Conservation (phyloP, 202 grass and related monocot species). For the Thinopyrum obtusiflorum region DNA sequence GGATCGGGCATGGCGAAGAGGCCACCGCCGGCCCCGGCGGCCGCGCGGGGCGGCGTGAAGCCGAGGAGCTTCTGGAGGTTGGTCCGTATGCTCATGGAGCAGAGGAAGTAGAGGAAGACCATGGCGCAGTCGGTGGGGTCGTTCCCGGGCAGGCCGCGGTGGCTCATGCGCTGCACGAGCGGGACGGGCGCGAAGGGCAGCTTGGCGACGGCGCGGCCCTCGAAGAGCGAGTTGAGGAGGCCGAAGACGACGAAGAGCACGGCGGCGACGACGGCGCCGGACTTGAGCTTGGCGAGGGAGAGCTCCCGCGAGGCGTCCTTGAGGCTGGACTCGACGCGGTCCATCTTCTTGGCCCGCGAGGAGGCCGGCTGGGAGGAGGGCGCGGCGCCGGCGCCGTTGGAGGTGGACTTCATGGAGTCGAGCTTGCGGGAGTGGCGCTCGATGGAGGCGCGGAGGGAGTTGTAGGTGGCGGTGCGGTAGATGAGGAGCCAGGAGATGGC, state of each 20-base stretch:
- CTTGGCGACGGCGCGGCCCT: slow-evolving; percentile 79
- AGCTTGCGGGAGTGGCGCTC: slow-evolving; percentile 92
- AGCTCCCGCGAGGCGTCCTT: slow-evolving; percentile 93
- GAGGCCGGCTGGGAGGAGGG: slow-evolving; percentile 34
- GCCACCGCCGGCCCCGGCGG: slow-evolving; percentile 54
- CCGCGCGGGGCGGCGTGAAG: slow-evolving; percentile 75
- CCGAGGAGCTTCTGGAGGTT: slow-evolving; percentile 93
- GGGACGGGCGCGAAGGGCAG: slow-evolving; percentile 77
- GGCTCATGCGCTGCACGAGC: slow-evolving; percentile 95
- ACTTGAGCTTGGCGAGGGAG: slow-evolving; percentile 96
- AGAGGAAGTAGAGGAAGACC: slow-evolving; percentile 99
- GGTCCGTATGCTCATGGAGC: slow-evolving; percentile 95
- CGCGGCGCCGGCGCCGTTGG: neutral
- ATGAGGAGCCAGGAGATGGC: slow-evolving; percentile 96
- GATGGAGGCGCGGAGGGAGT: slow-evolving; percentile 93
- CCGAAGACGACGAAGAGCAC: slow-evolving; percentile 96
- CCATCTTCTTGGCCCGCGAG: slow-evolving; percentile 85
- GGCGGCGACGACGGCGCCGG: slow-evolving; percentile 82
- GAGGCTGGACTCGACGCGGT: slow-evolving; percentile 90
- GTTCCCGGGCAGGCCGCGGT: slow-evolving; percentile 71
- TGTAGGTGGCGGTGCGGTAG: slow-evolving; percentile 96
- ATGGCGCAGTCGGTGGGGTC: slow-evolving; percentile 97
- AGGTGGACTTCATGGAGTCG: slow-evolving; percentile 76
- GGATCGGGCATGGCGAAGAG: slow-evolving; percentile 91
- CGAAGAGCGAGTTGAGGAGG: slow-evolving; percentile 93